These are phyloP conservation scores for Cyclocybe cylindracea DNA, from an alignment of 768 basidiomycete species.

Conservation along the genomic window DNA sequence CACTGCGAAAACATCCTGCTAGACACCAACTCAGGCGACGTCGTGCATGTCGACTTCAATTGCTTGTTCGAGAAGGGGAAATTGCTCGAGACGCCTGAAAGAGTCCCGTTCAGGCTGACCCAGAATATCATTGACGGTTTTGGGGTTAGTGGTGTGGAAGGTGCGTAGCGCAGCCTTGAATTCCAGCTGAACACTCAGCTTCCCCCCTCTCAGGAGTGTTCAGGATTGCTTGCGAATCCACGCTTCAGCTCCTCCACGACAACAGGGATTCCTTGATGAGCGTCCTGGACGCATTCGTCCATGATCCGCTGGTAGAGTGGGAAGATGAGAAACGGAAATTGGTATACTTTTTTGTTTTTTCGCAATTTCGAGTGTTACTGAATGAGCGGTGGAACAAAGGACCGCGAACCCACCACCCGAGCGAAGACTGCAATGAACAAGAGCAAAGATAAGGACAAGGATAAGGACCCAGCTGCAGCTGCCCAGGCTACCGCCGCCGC, in stretches of 20 bases:
- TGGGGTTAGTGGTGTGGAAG: slow-evolving; percentile 93
- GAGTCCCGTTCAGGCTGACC: slow-evolving; percentile 92
- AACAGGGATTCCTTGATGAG: slow-evolving; percentile 95
- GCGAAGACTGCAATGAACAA: slow-evolving; percentile 36
- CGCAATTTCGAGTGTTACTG: not conserved
- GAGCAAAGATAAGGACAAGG: not conserved
- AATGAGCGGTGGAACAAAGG: slow-evolving; percentile 27
- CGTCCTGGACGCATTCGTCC: slow-evolving; percentile 94
- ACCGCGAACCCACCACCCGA: slow-evolving; percentile 35
- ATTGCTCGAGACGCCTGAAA: slow-evolving; percentile 83
- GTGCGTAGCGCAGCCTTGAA: slow-evolving; percentile 31
- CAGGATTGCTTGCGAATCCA: slow-evolving; percentile 89
- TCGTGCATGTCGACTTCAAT: slow-evolving; percentile 97
- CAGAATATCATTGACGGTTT: slow-evolving; percentile 92
- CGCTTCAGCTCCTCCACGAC: slow-evolving; percentile 80
- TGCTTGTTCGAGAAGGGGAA: slow-evolving; percentile 96
- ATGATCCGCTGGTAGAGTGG: slow-evolving; percentile 97
- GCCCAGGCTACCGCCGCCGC: not conserved
- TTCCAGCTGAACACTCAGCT: not conserved
- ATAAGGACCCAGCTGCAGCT: not conserved
- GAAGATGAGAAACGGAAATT: slow-evolving; percentile 76
- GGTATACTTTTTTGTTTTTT: slow-evolving; percentile 31
- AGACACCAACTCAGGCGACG: slow-evolving; percentile 84
- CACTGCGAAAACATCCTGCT: slow-evolving; percentile 97
- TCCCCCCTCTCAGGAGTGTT: slow-evolving; percentile 65